A percentile compares a stretch with the other conserved stretches of the same genome.
Conservation (phyloP, 805 yeast genomes). For the Lipomyces yamadae region DNA sequence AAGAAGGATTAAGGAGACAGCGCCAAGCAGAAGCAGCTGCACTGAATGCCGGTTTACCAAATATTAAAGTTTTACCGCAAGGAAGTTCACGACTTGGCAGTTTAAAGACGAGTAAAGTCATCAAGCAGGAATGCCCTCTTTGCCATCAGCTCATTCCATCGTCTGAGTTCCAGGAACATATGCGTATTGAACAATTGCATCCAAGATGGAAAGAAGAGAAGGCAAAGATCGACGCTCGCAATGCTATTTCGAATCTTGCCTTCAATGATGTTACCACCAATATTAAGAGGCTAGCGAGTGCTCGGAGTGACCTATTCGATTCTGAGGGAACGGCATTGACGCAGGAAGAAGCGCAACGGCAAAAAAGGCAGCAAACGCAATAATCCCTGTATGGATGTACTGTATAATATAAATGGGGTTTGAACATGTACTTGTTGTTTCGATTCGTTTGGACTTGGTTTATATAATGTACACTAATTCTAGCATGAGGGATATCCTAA, state of each 20-base stretch:
- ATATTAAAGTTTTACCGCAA: slow-evolving; percentile 62
- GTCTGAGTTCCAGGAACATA: slow-evolving; percentile 65
- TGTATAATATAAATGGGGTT: slow-evolving; percentile 5
- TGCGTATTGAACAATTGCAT: slow-evolving; percentile 71
- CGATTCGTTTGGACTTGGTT: background rate
- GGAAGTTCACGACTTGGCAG: slow-evolving; percentile 67
- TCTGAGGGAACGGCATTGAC: slow-evolving; percentile 34
- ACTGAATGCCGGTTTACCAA: slow-evolving; percentile 31
- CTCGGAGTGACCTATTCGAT: slow-evolving; percentile 41
- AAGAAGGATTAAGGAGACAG: slow-evolving; percentile 24
- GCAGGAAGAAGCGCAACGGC: slow-evolving; percentile 38
- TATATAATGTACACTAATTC: background rate
- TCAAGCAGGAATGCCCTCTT: slow-evolving; percentile 72
- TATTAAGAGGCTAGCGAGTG: slow-evolving; percentile 47
- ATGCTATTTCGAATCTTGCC: slow-evolving; percentile 46
- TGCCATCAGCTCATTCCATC: slow-evolving; percentile 75
- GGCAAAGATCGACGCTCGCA: slow-evolving; percentile 44
- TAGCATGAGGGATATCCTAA: background rate
- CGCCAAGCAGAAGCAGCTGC: slow-evolving; percentile 36
- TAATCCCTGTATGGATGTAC: background rate
- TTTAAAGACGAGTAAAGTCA: slow-evolving; percentile 41
- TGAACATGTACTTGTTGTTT: background rate
- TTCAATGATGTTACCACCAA: slow-evolving; percentile 47
- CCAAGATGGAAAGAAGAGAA: slow-evolving; percentile 77
- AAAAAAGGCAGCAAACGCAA: slow-evolving; percentile 22